Evolutionary conservation across 2,329 filamentous ascomycete genomes (phyloP).

Genomic region (Claviceps lovelessii): DNA sequence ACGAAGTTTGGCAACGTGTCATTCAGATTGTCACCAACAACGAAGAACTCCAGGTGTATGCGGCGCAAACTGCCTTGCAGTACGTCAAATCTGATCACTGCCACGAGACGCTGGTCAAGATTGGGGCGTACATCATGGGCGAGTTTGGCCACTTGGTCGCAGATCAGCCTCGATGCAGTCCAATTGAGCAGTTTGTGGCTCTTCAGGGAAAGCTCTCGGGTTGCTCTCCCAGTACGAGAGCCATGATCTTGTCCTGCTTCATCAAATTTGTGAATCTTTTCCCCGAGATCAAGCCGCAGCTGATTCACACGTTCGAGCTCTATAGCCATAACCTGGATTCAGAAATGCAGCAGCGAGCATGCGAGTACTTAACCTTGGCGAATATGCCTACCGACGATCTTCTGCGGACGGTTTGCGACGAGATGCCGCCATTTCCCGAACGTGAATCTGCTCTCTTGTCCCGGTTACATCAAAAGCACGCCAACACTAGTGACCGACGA

Average conservation of each 20-base stretch:
- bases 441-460: constrained; percentile 83
- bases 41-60: constrained; percentile 93
- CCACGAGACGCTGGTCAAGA: constrained; percentile 95
- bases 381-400: constrained; percentile 81
- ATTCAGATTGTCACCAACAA: constrained; percentile 99
- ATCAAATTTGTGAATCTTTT: constrained; percentile 98
- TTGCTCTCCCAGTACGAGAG: constrained; percentile 77
- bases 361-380: constrained; percentile 80
- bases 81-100: constrained; percentile 88
- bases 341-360: constrained; percentile 89
- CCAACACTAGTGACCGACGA: constrained; percentile 81
- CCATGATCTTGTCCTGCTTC: constrained; percentile 89
- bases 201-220: constrained; percentile 79
- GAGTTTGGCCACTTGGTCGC: constrained; percentile 96
- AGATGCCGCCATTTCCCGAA: constrained; percentile 98
- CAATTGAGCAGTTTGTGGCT: constrained; percentile 92
- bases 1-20: constrained; percentile 97
- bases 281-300: constrained; percentile 92
- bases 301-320: constrained; percentile 75
- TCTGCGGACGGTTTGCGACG: constrained; percentile 84
- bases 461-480: constrained; percentile 85
- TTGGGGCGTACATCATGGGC: constrained; percentile 87
- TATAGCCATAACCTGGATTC: constrained; percentile 93
- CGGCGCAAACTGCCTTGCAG: constrained; percentile 80
- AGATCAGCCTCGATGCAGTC: constrained; percentile 80